Percentiles rank a stretch among this genome's conserved stretches.
Evolutionary conservation across 768 basidiomycete genomes (phyloP).

Genomic region (Cyclocybe cylindracea): DNA sequence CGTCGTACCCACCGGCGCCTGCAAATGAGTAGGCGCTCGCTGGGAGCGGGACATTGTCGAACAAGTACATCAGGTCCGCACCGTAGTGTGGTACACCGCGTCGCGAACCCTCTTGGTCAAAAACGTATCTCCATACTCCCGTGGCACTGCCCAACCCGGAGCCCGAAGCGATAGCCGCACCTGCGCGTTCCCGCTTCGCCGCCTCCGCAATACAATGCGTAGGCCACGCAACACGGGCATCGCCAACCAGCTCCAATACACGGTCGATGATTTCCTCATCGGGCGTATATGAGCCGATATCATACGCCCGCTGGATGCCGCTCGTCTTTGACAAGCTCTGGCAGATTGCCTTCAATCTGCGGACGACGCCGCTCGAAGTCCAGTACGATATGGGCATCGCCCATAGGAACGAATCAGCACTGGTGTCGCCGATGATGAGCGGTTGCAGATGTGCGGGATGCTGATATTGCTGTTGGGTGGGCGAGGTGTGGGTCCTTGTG

Average conservation of each 20-base stretch:
- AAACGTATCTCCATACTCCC: constrained; percentile 79
- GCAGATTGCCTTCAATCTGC: constrained; percentile 73
- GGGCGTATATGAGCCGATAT: constrained; percentile 61
- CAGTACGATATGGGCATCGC: constrained; percentile 59
- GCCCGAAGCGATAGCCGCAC: too few relatives aligned
- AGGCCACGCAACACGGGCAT: constrained; percentile 77
- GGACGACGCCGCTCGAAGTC: constrained; percentile 60
- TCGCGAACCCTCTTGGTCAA: constrained; percentile 77
- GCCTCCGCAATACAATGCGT: constrained; percentile 62
- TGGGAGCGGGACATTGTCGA: constrained; percentile 71
- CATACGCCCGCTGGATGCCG: constrained; percentile 66
- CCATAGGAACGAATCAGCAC: constrained; percentile 67
- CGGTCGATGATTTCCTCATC: constrained; percentile 68
- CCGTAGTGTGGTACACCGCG: constrained; percentile 68
- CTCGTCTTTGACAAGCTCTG: constrained; percentile 67
- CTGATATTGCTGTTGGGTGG: too few relatives aligned
- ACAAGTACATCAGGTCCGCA: constrained; percentile 75
- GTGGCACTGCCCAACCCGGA: constrained; percentile 32
- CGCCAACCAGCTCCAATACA: constrained; percentile 74
- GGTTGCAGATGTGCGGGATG: constrained; percentile 46
- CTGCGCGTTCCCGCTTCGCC: constrained; percentile 44
- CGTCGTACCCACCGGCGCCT: constrained; percentile 3
- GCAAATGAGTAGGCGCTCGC: constrained; percentile 13
- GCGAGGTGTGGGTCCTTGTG: too few relatives aligned
- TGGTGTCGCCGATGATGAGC: constrained; percentile 75